Conservation (phyloP, 2,329 filamentous ascomycete species). For the Phoma sp. region DNA sequence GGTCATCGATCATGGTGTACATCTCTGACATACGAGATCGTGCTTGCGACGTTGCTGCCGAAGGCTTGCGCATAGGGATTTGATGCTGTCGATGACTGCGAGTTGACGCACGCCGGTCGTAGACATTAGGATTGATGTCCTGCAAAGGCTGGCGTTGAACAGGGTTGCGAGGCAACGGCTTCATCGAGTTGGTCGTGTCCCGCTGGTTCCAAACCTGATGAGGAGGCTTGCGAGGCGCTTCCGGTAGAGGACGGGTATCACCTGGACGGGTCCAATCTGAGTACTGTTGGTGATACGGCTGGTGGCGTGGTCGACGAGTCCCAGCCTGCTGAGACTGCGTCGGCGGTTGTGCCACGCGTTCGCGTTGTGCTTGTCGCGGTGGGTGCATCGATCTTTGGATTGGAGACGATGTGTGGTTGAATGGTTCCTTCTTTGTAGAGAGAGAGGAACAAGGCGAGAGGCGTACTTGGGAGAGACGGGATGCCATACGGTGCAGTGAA, state of each 20-base stretch:
- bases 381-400: constrained; percentile 1
- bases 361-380: neutral
- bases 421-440: neutral
- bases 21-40: constrained; percentile 14
- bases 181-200: neutral
- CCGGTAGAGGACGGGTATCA: constrained; percentile 9
- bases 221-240: constrained; percentile 14
- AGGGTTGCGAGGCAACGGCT: neutral
- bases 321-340: constrained; percentile 13
- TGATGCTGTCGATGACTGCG: neutral
- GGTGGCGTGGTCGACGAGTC: constrained; percentile 11
- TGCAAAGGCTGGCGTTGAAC: neutral
- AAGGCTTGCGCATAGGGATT: neutral
- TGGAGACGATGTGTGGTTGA: constrained; percentile 3
- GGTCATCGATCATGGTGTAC: constrained; percentile 27
- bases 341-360: constrained; percentile 4
- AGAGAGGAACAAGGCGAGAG: neutral
- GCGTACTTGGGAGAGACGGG: constrained; percentile 3
- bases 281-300: constrained; percentile 4
- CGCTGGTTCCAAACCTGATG: constrained; percentile 6
- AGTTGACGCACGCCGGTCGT: neutral
- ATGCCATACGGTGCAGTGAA: constrained; percentile 6
- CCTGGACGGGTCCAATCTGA: constrained; percentile 7
- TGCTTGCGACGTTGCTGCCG: neutral
- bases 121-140: neutral